Base-by-base conservation (phyloP, 371 early-diverging fungal species). In the Syncephalastrum racemosum region DNA sequence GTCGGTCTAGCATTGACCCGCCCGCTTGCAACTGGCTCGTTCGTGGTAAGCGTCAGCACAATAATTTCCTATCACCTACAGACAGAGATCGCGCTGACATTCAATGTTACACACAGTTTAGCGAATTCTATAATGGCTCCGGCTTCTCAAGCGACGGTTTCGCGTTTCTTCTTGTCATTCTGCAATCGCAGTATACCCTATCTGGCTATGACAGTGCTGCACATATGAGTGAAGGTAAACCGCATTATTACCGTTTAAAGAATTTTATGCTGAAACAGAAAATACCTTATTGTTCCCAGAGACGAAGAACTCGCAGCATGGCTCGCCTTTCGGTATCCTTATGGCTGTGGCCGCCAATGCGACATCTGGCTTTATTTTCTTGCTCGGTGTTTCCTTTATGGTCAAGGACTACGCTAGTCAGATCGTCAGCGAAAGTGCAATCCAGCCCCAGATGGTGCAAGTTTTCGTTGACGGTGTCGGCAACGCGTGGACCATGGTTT, bases 151-250 rank as follows among this genome's bases (percentile, higher is more conserved):
- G 68, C 40, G 42, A 68, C 45, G 82, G 79, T 2, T 73, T 68
- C 53, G 81, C 81, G 31, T 84, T 84, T 54, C 54, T 81, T 57
- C 71, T 81, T 18, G 84, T 80, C 39, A 72, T 84, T 22, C 68
- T 84, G 44, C 80, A 79, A 60, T 79, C 80, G 15, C 87, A 85
- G 65, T 87, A 81, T 67, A 84, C 85, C 1, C 67, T 86, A 63
- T 81, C 82, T 16, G 89, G 89, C 5, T 90, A 88, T 60, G 90
- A 90, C 48, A 77, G 78, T 56, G 83, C 87, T 23, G 88, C 88
- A 6, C 90, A 88, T 65, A 85, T 90, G 82, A 70, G 79, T 31
- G 90, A 90, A 75, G 66, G 66, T 66, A 57, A 54, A 19, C 14
- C 22, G 27, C 46, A 44, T 15, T 15, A 10, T 12, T 7, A 10